Base-by-base conservation (phyloP, 2,329 filamentous ascomycete genomes). In the Tolypocladium pustulatum region DNA sequence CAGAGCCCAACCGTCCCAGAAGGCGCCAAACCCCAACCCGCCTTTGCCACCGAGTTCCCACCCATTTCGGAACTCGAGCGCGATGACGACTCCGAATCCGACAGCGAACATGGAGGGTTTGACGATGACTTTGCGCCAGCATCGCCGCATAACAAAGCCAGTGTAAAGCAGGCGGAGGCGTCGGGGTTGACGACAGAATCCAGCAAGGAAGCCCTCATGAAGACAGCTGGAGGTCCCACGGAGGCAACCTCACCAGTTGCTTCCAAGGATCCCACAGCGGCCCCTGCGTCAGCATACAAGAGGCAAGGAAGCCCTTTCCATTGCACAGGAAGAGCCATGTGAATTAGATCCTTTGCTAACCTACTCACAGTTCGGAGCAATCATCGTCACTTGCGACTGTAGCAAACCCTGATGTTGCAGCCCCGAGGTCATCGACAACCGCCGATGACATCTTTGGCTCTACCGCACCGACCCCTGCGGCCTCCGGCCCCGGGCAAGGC, bases 121-220 rank as follows among this genome's bases (percentile, higher is more conserved):
- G 93, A 95, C 55, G 94, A 99, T 69, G 88, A 97, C 71, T 97
- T 97, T 69, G 87, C 89, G 0, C 85, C 89, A 17, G 81, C 83
- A 2, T 81, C 81, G 5, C 77, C 79, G 30, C 68, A 71, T 32
- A 65, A 69, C 36, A 78, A 76, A 64, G 37, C 59, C 17, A 62
- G 61, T 20, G 63, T 62, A 36, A 64, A 66, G 56, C 59, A 34
- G 58, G 41, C 37, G 13, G 36, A n/a, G 10, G 22, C 15, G 20
- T 32, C 8, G 46, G 55, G 9, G 1, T 37, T 58, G 32, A 56
- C 54, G 10, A 40, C 32, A 40, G 59, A 65, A 54, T 4, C 55
- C 27, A 55, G 60, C 32, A 68, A 69, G 57, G 3, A 15, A 22
- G 30, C 63, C 52, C 10, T 55, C 32, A 57, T 61, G 36, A 68